Evolutionary conservation across 1,139 yeast genomes (phyloP), one percentile per base, ranked within the genome.

Genomic region (Citeromyces hawaiiensis): DNA sequence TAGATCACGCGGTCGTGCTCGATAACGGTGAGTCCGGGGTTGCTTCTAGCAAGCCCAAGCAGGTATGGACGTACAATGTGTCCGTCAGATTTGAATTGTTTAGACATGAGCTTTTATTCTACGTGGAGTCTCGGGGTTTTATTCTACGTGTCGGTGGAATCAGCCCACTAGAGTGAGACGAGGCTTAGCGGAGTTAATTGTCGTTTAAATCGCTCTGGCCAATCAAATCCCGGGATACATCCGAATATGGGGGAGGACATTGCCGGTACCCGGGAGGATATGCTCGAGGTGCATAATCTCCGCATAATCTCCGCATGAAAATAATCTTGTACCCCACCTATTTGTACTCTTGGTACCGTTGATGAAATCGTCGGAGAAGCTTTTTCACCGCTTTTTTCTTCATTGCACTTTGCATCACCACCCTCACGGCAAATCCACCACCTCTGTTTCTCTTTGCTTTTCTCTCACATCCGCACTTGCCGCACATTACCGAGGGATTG

Each of bases 1-100:
- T 30, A 30, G 34, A 30, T 30, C 3, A 30, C 34, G 10, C 34
- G 34, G 34, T 30, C 34, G 34, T 30, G 34, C 17, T 30, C 34
- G 34, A 30, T 30, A 13, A 30, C 34, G 4, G 34, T 30, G 17
- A 30, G 17, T 3, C 34, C 34, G 8, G 34, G 34, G 17, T 30
- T 30, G 11, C 34, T 30, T 30, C 34, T 30, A 17, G 34, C 34
- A 16, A 30, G 34, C 3, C 34, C 34, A 3, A 30, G 34, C 17
- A 30, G 16, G 16, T 30, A 30, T 7, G 34, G 34, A 16, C 34
- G 34, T 17, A 30, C 34, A 30, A 30, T 30, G 17, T 30, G 15
- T 16, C 34, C 34, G 17, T 30, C 34, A 14, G 34, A 30, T 10
- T 30, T 30, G 34, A 30, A 30, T 30, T 30, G 34, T 16, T 30